A percentile compares a stretch with the other conserved stretches of the same genome.
These are phyloP conservation scores for Przewalskia tangutica DNA, from an alignment of 257 asterid species.

Conservation along the genomic window DNA sequence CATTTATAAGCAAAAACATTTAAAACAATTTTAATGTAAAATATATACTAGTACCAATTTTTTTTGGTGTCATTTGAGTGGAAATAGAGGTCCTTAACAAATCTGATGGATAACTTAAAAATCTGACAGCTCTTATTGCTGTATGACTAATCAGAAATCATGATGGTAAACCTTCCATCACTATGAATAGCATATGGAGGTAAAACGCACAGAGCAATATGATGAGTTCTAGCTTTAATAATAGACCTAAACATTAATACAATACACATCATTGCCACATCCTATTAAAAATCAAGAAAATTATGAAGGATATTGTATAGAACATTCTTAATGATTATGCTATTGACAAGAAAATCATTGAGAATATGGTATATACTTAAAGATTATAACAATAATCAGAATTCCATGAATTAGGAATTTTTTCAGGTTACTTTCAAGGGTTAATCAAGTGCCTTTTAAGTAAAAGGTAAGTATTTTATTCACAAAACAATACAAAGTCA, in stretches of 20 bases:
- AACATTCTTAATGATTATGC: neutral
- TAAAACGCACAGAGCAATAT: neutral
- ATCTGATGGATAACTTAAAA: neutral
- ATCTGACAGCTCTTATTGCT: neutral
- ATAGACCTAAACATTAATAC: neutral
- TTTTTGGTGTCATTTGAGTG: neutral
- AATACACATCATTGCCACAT: neutral
- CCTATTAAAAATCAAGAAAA: neutral
- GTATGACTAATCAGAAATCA: neutral
- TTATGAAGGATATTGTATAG: neutral
- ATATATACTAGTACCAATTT: neutral
- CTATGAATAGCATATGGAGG: neutral
- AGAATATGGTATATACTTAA: neutral
- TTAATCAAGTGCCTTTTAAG: neutral
- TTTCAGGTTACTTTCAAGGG: neutral
- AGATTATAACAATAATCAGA: neutral
- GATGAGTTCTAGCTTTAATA: neutral
- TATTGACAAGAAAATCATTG: neutral
- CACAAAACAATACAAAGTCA: neutral
- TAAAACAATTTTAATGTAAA: neutral
- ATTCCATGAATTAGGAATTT: neutral
- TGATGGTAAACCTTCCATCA: neutral
- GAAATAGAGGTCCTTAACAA: neutral
- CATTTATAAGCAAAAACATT: neutral
- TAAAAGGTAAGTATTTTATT: neutral